Base-by-base conservation (phyloP, 2,329 filamentous ascomycete genomes). In the Trichothecium roseum region DNA sequence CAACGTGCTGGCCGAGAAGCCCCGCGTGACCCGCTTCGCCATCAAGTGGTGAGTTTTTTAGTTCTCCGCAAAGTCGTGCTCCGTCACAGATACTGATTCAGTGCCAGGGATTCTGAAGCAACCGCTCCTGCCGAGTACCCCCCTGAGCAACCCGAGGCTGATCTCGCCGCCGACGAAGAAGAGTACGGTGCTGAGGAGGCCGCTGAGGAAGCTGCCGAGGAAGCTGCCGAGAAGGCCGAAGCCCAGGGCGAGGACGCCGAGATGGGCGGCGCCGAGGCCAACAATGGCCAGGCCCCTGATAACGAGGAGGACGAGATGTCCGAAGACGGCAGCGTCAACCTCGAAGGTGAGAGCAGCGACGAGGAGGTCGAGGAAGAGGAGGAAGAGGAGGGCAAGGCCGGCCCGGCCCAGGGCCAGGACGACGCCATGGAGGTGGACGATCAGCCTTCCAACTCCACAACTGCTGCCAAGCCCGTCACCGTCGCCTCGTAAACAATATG, bases 1-100 rank as follows among this genome's bases (percentile, higher is more conserved):
- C 49, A 95, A 93, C 54, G 84, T 98, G 34, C 74, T 98, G 27
- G 87, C 88, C 3, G 89, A 96, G 65, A 98, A 98, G 74, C 91
- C 91, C 10, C 78, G 91, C 61, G 91, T 98, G 35, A 98, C 91
- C 20, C 79, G 91, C 45, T 98, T 98, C 55, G 87, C 88, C 30
- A 98, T 98, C 65, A 98, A 98, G 66, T 98, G 91, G 91, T 94
- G 72, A 39, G 74, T 62, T 32, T 4, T 8, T 14, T 14, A 7
- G 8, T 18, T 13, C n/a, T 16, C 12, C 20, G 15, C 3, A 22
- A 27, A n/a, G n/a, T n/a, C n/a, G n/a, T 34, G 9, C 13, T 18
- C 26, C 9, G 9, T 8, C 18, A 15, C 18, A 30, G 34, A 45
- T 32, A 45, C 20, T n/a, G 2, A 15, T 12, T 35, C 8, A 3